Evolutionary conservation across 1,284 basidiomycete genomes (phyloP).

Genomic region (Gymnopus androsaceus): DNA sequence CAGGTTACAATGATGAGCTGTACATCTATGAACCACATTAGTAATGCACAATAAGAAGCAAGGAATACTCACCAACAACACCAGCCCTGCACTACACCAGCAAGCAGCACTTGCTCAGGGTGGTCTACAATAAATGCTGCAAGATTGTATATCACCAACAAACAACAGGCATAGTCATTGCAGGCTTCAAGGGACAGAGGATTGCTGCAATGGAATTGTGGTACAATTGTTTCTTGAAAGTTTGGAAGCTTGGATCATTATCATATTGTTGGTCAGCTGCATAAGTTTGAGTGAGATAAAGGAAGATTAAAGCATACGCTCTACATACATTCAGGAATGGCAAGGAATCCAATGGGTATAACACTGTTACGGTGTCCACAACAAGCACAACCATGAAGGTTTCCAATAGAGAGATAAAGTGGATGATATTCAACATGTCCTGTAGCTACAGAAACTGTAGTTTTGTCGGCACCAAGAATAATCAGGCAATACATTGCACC

Average conservation of each 20-base stretch:
- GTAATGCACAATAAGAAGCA: not conserved
- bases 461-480: constrained; percentile 38
- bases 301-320: not conserved
- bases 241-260: constrained; percentile 22
- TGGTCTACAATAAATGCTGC: constrained; percentile 23
- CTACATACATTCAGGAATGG: constrained; percentile 28
- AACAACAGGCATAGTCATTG: constrained; percentile 17
- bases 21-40: constrained; percentile 23
- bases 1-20: constrained; percentile 5
- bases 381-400: constrained; percentile 24
- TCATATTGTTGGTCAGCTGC: constrained; percentile 23
- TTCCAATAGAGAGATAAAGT: constrained; percentile 30
- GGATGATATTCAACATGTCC: constrained; percentile 35
- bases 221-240: constrained; percentile 21
- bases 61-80: constrained; percentile 17
- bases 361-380: constrained; percentile 26
- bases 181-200: constrained; percentile 13
- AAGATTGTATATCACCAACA: constrained; percentile 17
- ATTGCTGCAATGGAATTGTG: constrained; percentile 18
- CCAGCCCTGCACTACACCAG: constrained; percentile 21
- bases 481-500: constrained; percentile 33
- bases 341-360: constrained; percentile 25
- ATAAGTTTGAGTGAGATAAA: not conserved
- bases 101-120: constrained; percentile 20
- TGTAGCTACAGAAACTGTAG: constrained; percentile 35